phyloP scores from a whole-genome alignment of 805 yeast species.

The Ogataea parapolymorpha region DNA sequence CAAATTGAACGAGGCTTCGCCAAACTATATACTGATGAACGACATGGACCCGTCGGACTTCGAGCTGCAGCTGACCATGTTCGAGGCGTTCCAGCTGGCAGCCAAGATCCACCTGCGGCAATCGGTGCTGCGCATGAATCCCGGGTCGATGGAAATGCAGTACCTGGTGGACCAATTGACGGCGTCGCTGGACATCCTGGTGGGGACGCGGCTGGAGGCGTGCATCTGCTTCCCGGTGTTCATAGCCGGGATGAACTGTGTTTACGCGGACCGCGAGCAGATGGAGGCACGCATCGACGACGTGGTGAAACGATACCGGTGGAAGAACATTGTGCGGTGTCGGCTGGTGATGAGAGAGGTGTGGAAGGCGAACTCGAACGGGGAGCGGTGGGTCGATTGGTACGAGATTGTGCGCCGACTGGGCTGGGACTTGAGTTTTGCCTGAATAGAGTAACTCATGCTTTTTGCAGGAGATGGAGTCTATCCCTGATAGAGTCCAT shows the following conservation, averaged over 20 bases:
- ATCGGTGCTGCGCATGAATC: constrained; percentile 56
- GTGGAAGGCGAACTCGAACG: constrained; percentile 48
- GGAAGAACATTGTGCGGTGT: constrained; percentile 55
- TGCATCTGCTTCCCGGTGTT: constrained; percentile 74
- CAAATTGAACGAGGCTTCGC: constrained; percentile 48
- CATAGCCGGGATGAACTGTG: constrained; percentile 70
- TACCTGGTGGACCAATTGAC: constrained; percentile 51
- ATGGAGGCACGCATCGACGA: constrained; percentile 53
- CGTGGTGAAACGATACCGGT: constrained; percentile 60
- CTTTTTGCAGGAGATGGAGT: constrained; percentile 9
- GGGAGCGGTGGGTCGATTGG: constrained; percentile 71
- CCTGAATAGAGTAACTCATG: constrained; percentile 32
- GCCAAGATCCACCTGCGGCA: constrained; percentile 67
- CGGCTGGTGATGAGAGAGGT: constrained; percentile 43
- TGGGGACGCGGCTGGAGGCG: constrained; percentile 68
- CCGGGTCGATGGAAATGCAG: constrained; percentile 63
- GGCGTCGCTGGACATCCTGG: constrained; percentile 54
- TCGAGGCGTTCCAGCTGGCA: constrained; percentile 68
- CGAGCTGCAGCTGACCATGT: constrained; percentile 64
- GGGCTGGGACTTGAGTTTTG: constrained; percentile 81
- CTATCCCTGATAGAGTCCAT: constrained; percentile 47
- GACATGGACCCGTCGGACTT: constrained; percentile 43
- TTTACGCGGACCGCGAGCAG: constrained; percentile 47
- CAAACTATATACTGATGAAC: constrained; percentile 46
- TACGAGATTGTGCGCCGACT: constrained; percentile 57